These are phyloP conservation scores for Diaporthe sp. DNA, from an alignment of 2,329 filamentous ascomycete species.

Conservation along the genomic window DNA sequence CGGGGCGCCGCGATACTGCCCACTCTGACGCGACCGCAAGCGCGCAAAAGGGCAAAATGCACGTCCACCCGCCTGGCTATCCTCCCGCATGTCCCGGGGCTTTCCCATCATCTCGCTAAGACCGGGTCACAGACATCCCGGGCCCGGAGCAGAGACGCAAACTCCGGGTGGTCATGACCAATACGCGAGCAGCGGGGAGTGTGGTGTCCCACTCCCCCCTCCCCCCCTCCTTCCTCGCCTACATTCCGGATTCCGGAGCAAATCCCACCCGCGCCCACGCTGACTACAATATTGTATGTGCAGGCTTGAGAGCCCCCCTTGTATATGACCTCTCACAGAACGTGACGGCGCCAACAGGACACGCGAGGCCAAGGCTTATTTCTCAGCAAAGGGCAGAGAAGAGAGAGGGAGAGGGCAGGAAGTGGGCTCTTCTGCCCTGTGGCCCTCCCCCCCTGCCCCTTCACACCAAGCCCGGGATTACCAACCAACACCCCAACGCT, in stretches of 20 bases:
- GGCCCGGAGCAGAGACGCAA: neutral
- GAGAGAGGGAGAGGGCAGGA: neutral
- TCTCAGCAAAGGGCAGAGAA: neutral
- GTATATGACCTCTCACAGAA: slow-evolving; percentile 15
- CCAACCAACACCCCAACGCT: slow-evolving; percentile 25
- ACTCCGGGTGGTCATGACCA: neutral
- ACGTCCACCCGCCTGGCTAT: neutral
- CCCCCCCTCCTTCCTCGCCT: neutral
- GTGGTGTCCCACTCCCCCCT: neutral
- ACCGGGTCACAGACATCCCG: slow-evolving; percentile 22
- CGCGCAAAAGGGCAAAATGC: neutral
- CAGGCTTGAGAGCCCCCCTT: neutral
- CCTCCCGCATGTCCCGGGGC: neutral
- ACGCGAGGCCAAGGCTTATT: neutral
- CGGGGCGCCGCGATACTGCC: neutral
- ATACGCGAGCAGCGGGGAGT: neutral
- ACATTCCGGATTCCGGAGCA: neutral
- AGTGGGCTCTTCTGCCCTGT: neutral
- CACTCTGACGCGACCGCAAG: neutral
- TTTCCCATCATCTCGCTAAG: slow-evolving; percentile 12
- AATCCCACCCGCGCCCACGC: too few species aligned
- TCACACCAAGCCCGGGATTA: slow-evolving; percentile 19
- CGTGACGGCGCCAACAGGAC: neutral
- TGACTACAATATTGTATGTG: neutral
- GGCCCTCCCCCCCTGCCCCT: neutral